Percentiles rank a stretch among this genome's conserved stretches.
phyloP scores from a whole-genome alignment of 352 stramenopile species.

The Globisporangium solare region DNA sequence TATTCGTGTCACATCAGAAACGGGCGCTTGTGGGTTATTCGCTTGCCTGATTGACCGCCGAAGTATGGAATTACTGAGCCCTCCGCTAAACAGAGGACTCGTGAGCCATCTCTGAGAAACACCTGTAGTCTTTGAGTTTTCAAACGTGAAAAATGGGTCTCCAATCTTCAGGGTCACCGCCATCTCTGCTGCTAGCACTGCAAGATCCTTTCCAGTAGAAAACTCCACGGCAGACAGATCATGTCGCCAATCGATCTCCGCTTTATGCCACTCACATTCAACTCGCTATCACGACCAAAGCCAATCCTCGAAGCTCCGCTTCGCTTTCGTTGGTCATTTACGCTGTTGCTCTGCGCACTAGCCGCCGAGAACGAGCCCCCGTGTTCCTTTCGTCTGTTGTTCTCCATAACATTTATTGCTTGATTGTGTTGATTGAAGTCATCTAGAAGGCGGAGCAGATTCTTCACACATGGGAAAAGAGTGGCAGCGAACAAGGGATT shows the following conservation, averaged over 20 bases:
- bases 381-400: too few relatives aligned
- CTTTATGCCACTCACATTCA: not conserved
- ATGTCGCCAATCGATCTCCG: slow-evolving; percentile 20
- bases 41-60: slow-evolving; percentile 7
- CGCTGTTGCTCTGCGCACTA: not conserved
- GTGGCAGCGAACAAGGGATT: slow-evolving; percentile 39
- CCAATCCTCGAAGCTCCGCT: too few relatives aligned
- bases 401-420: slow-evolving; percentile 15
- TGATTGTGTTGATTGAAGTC: slow-evolving; percentile 28
- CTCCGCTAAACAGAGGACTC: slow-evolving; percentile 27
- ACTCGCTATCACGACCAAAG: not conserved
- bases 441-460: slow-evolving; percentile 45
- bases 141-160: slow-evolving; percentile 23
- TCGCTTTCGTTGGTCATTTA: not conserved
- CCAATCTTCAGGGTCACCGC: slow-evolving; percentile 44
- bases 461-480: slow-evolving; percentile 41
- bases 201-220: slow-evolving; percentile 64
- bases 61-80: slow-evolving; percentile 16
- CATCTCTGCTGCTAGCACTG: slow-evolving; percentile 47
- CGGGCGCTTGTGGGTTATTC: not conserved
- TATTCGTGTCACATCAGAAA: slow-evolving; percentile 7
- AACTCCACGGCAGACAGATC: slow-evolving; percentile 44
- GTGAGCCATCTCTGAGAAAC: slow-evolving; percentile 16
- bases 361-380: too few relatives aligned
- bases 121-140: not conserved